Conservation (phyloP, 495 filamentous ascomycete species). For the Lasiosphaeria hispida region DNA sequence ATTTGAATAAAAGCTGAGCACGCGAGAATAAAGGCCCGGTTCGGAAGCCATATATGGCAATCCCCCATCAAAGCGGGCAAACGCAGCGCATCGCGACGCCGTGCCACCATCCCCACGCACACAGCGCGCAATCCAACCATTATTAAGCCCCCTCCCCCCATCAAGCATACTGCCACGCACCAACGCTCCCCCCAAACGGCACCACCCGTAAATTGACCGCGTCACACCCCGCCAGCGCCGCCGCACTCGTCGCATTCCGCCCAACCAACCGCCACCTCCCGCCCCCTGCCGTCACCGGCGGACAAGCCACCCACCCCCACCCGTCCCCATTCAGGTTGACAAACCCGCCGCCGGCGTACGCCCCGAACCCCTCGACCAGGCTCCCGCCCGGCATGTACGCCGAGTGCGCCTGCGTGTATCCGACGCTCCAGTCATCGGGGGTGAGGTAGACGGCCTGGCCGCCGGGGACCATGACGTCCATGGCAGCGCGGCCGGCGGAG, state of each 20-base stretch:
- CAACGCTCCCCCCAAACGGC: not conserved
- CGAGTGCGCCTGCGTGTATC: slow-evolving; percentile 61
- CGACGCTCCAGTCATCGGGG: slow-evolving; percentile 53
- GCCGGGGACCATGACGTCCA: slow-evolving; percentile 57
- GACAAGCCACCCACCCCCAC: slow-evolving; percentile 37
- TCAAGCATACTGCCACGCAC: slow-evolving; percentile 3
- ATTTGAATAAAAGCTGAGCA: no score
- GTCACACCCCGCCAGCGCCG: not conserved
- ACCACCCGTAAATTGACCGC: not conserved
- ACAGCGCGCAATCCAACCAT: not conserved
- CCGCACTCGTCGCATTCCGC: slow-evolving; percentile 32
- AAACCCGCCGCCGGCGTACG: slow-evolving; percentile 34
- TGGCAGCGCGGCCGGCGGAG: slow-evolving; percentile 14
- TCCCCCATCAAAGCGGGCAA: no score
- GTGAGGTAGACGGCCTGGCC: slow-evolving; percentile 64
- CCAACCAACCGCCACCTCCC: slow-evolving; percentile 31
- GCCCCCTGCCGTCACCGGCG: slow-evolving; percentile 25
- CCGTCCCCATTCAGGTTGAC: slow-evolving; percentile 36
- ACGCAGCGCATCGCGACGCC: no score
- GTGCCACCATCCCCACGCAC: no score
- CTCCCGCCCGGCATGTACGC: slow-evolving; percentile 55
- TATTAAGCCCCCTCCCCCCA: not conserved
- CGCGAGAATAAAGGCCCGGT: no score
- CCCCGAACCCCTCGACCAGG: slow-evolving; percentile 39
- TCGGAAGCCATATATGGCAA: no score